Evolutionary conservation across 495 filamentous ascomycete species (phyloP), one percentile per base, ranked within the genome.

Genomic region (Glonium stellatum): DNA sequence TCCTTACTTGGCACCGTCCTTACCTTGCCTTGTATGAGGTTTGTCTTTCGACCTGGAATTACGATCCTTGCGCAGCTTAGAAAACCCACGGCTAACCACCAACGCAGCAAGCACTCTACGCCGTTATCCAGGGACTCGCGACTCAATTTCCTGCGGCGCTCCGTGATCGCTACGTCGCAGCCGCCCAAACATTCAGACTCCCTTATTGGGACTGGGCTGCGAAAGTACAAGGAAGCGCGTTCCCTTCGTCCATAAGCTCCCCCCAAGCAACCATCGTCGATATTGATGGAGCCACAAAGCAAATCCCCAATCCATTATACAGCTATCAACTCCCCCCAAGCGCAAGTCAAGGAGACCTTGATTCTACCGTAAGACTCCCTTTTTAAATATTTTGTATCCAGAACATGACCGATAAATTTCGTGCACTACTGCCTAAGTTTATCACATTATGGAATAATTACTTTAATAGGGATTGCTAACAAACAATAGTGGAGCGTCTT

Each of bases 121-220:
- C 54, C 5, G 53, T 48, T n/a, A 48, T 62, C 8, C 50, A 53
- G 46, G 31, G 44, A 15, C 27, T 64, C 19, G 57, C 57, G 4
- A 25, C 6, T 25, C 48, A 52, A 37, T 63, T 59, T 27, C 37
- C 55, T 8, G 39, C 46, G 22, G 21, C 55, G 0, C 11, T 51
- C n/a, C 56, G 52, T 37, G 56, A 50, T 12, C 56, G 52, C n/a
- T 57, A 55, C 37, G 23, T 59, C 18, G 50, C 48, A 12, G 61
- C 61, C 9, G 61, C 61, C 13, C 41, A 64, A 19, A 23, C 23
- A 25, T 64, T 64, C 22, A 35, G 57, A 10, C 22, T 64, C 39
- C 61, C 57, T 18, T 64, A 64, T 35, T 64, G 57, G 61, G 61
- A 64, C 36, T 64, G 57, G 61, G 61, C 61, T 13, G 22, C 41